Conservation (phyloP, 2,329 filamentous ascomycete species). For the Curvularia lunata region DNA sequence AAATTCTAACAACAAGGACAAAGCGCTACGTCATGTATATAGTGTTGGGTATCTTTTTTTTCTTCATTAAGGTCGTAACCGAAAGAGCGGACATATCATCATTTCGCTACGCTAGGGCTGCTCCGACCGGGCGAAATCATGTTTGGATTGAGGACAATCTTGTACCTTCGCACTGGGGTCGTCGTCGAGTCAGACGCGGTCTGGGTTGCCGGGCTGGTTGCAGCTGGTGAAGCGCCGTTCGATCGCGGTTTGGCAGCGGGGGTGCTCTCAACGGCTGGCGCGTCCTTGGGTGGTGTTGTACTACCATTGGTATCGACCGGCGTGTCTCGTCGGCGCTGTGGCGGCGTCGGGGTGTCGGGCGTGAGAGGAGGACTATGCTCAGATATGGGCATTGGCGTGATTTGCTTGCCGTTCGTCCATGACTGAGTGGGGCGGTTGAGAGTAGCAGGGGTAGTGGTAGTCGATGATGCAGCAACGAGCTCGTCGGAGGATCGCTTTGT, state of each 20-base stretch:
- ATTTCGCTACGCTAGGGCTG: slow-evolving; percentile 6
- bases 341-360: slow-evolving; percentile 31
- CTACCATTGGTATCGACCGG: slow-evolving; percentile 2
- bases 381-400: slow-evolving; percentile 18
- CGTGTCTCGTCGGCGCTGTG: slow-evolving; percentile 25
- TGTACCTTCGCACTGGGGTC: slow-evolving; percentile 38
- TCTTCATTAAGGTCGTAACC: neutral
- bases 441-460: slow-evolving; percentile 37
- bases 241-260: neutral
- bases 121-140: slow-evolving; percentile 30
- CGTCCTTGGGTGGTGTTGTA: slow-evolving; percentile 14
- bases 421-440: slow-evolving; percentile 11
- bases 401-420: slow-evolving; percentile 26
- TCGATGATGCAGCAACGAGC: slow-evolving; percentile 36
- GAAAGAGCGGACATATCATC: neutral
- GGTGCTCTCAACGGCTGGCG: neutral
- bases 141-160: slow-evolving; percentile 40
- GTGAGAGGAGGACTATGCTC: slow-evolving; percentile 23
- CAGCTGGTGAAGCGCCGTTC: slow-evolving; percentile 11
- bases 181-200: neutral
- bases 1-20: neutral
- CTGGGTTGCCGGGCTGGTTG: neutral
- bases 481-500: slow-evolving; percentile 46
- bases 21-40: neutral
- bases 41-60: slow-evolving; percentile 8